Base-by-base conservation (phyloP, 345 rosid species). In the Capsella bursapastoris region DNA sequence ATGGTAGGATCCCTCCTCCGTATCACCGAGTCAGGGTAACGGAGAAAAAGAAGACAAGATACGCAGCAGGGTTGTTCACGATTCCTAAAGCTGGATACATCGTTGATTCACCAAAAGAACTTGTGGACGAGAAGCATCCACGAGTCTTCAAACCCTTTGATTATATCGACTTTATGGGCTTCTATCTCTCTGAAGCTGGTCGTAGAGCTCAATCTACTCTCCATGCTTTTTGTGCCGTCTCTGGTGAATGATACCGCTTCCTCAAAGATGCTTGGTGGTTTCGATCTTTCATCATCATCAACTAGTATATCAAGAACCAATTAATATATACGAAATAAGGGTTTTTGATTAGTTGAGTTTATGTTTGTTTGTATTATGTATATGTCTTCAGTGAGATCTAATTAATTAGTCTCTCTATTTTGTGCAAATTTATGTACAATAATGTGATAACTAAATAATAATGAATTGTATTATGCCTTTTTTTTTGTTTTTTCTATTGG, bases 111-210 rank as follows among this genome's bases (percentile, higher is more conserved):
- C 70, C 76, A 41, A 53, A 63, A 31, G 70, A 72, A 34, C 56
- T 72, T 72, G 70, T 72, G 35, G 76, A 72, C 37, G 76, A 63
- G 5, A 63, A 63, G 8, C 63, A 72, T 63, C 76, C 76, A 43
- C 76, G 69, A 41, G 8, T 40, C 45, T 72, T 62, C 45, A 31
- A 13, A 63, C 63, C 70, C 2, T 72, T 72, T 47, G 37, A 15
- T 52, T 72, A 52, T n/a, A 11, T 8, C 10, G 76, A 43, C 45
- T 41, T 63, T 5, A 52, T 63, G 51, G 27, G 9, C 12, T 72
- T 63, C 55, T 72, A 16, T 53, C 63, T 16, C 45, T 41, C 63
- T 2, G 70, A 72, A 65, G 56, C 27, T 63, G 70, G 76, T 61
- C 41, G 34, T 15, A 50, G 1, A 50, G 25, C 41, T 61, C 61